Evolutionary conservation across 352 stramenopile species (phyloP), one percentile per base, ranked within the genome.

Genomic region (Phytophthora capsici): DNA sequence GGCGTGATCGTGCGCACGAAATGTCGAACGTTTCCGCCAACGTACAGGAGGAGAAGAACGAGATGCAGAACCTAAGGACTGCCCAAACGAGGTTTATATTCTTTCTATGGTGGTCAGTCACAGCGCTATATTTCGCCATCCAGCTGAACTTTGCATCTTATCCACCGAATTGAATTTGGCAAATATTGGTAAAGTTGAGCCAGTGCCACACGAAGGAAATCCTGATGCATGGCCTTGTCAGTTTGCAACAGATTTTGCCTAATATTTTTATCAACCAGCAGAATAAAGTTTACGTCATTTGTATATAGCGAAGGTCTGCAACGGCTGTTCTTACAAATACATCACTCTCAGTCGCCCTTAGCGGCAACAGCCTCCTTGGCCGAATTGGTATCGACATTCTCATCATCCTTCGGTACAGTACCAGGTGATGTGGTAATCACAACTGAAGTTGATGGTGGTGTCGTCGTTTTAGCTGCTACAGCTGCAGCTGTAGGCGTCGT

Each of bases 401-500:
- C 49, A 34, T 37, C 40, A 48, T 13, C 23, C 14, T 52, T 30
- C 19, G 36, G 41, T 12, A 16, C 32, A 45, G 23, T 38, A 14
- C 46, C 44, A n/a, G 30, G 22, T 17, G 34, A 49, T 25, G 10
- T 2, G 17, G 14, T 40, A 49, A 44, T 13, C 12, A 12, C 30
- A 4, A 20, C 16, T 38, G 59, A 20, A 2, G 38, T 50, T 19
- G 19, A 20, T 9, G 34, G 25, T 8, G 50, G 57, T 20, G 36
- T 55, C 48, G 22, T 49, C 44, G 48, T 14, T 26, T 45, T 64
- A 3, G 26, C 25, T 22, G 48, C 57, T n/a, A 46, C 20, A n/a
- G 20, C 32, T 30, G 46, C 53, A 47, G 56, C 49, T 51, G 59
- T 43, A 5, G 65, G 65, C 4, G 65, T 73, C 23, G 50, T 59